A percentile compares a stretch with the other conserved stretches of the same genome.
These are phyloP conservation scores for Podaxis sp. DNA, from an alignment of 768 basidiomycete genomes.

Conservation along the genomic window DNA sequence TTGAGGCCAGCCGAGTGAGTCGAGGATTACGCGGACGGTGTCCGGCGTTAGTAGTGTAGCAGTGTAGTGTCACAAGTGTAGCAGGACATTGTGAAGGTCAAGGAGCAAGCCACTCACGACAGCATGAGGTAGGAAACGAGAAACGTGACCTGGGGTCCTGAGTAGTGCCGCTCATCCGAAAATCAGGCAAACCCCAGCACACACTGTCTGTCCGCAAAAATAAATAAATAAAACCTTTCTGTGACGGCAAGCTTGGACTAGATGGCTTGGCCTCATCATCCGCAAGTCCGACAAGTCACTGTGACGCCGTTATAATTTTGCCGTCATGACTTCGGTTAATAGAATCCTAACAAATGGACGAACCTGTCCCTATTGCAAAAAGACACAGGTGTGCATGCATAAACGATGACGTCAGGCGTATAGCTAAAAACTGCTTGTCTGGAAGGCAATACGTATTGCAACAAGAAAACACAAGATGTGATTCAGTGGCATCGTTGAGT, in stretches of 20 bases:
- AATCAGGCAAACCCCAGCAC: constrained; percentile 5
- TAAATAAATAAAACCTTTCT: constrained; percentile 8
- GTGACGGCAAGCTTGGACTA: constrained; percentile 5
- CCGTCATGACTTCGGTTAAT: not conserved
- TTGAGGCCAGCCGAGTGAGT: not conserved
- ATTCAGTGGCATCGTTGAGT: too few species aligned
- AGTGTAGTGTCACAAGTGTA: not conserved
- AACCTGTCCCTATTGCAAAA: not conserved
- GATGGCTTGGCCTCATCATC: not conserved
- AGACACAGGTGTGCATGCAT: not conserved
- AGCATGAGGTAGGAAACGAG: constrained; percentile 10
- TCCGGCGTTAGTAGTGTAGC: not conserved
- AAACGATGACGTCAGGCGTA: not conserved
- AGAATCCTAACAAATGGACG: not conserved
- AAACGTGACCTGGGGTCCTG: constrained; percentile 11
- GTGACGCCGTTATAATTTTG: not conserved
- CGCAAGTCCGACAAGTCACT: not conserved
- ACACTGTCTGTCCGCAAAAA: not conserved
- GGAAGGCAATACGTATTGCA: not conserved
- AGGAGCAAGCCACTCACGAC: not conserved
- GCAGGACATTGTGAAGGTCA: constrained; percentile 1
- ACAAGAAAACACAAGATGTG: not conserved
- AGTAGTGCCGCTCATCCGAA: constrained; percentile 7
- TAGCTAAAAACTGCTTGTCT: not conserved
- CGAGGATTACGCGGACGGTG: not conserved